Conservation (phyloP, 2,329 filamentous ascomycete genomes). For the Pseudogymnoascus sp. region DNA sequence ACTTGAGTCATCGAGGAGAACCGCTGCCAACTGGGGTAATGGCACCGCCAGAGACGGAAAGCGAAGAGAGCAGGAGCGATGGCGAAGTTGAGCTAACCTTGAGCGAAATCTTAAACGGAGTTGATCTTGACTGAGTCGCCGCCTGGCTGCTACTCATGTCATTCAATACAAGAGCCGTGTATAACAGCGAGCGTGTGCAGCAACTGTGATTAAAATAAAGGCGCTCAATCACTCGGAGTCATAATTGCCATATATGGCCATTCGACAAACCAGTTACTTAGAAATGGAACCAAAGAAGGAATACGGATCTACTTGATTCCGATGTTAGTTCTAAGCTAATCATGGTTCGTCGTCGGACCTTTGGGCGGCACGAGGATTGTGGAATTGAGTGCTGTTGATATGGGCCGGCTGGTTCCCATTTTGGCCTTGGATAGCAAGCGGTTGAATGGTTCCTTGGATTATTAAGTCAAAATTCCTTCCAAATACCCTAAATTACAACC, state of each 20-base stretch:
- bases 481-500: background rate
- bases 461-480: background rate
- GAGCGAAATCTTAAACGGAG: conserved; percentile 24
- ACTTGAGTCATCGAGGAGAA: conserved; percentile 23
- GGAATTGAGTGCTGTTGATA: too few relatives aligned
- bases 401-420: background rate
- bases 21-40: conserved; percentile 19
- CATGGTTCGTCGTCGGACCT: background rate
- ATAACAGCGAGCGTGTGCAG: background rate
- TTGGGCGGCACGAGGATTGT: background rate
- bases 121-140: conserved; percentile 24
- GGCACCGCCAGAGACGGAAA: conserved; percentile 26
- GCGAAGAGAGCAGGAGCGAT: conserved; percentile 23
- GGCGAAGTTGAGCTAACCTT: conserved; percentile 21
- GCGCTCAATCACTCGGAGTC: background rate
- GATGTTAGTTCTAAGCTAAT: background rate
- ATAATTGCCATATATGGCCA: background rate
- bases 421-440: background rate
- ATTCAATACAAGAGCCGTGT: background rate
- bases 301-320: background rate
- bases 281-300: background rate
- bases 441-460: background rate
- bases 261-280: background rate
- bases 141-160: background rate
- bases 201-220: background rate